Evolutionary conservation across 139 green algal species (phyloP).

Genomic region (Chlorella sp.): DNA sequence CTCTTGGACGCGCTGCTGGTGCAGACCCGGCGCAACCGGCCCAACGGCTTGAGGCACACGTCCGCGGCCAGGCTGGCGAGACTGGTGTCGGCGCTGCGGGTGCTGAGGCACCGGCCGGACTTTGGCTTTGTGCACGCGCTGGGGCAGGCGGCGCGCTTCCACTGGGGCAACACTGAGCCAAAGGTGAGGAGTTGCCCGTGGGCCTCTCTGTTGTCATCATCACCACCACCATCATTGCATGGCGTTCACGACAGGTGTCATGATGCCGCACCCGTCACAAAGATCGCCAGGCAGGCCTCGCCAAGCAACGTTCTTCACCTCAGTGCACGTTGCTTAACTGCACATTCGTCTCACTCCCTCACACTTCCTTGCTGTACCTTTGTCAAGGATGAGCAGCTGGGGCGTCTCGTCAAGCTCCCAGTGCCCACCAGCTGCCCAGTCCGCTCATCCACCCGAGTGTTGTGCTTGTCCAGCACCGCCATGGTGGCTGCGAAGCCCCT

Average conservation of each 20-base stretch:
- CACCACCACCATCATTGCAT: neutral
- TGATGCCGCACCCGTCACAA: neutral
- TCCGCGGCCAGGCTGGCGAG: conserved; percentile 8
- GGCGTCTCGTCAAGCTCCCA: too few species aligned
- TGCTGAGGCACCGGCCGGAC: conserved; percentile 4
- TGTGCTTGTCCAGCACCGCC: too few species aligned
- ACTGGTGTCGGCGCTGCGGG: conserved; percentile 6
- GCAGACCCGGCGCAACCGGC: conserved; percentile 8
- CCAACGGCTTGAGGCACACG: conserved; percentile 6
- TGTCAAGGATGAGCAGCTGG: too few species aligned
- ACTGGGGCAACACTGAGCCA: conserved; percentile 15
- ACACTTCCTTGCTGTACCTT: too few species aligned
- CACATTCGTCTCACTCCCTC: too few species aligned
- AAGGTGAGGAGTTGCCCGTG: conserved; percentile 1
- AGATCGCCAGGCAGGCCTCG: neutral
- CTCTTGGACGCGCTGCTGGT: neutral
- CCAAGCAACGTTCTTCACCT: neutral
- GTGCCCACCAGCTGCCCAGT: too few species aligned
- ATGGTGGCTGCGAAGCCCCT: too few species aligned
- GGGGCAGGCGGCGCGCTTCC: conserved; percentile 13
- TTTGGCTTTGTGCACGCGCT: conserved; percentile 26
- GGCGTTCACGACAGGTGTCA: neutral
- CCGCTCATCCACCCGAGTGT: too few species aligned
- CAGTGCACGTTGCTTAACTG: too few species aligned
- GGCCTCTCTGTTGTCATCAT: neutral